Conservation (phyloP, 1,284 basidiomycete species). For the Schizophyllum commune region DNA sequence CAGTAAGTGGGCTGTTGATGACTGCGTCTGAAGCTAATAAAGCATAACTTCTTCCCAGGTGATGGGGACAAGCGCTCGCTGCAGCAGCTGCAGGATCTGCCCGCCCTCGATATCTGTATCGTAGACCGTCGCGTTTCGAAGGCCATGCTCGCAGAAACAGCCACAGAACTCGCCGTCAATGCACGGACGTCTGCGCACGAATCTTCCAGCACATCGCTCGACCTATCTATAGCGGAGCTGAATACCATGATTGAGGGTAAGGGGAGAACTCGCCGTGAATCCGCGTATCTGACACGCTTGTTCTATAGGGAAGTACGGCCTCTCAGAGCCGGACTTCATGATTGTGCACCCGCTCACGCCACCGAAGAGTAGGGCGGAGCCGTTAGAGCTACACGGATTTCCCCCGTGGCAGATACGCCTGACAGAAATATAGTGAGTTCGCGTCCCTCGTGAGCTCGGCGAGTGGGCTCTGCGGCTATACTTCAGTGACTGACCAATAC, state of each 20-base stretch:
- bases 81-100: slow-evolving; percentile 5
- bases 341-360: slow-evolving; percentile 54
- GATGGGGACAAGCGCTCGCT: neutral
- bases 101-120: slow-evolving; percentile 32
- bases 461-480: neutral
- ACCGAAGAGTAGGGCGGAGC: slow-evolving; percentile 26
- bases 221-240: slow-evolving; percentile 37
- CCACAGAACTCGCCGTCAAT: slow-evolving; percentile 28
- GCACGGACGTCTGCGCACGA: slow-evolving; percentile 11
- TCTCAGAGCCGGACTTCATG: slow-evolving; percentile 67
- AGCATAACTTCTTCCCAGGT: neutral
- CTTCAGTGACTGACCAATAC: slow-evolving; percentile 7
- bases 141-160: slow-evolving; percentile 36
- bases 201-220: slow-evolving; percentile 12
- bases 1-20: neutral
- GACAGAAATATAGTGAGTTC: slow-evolving; percentile 66
- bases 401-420: slow-evolving; percentile 75
- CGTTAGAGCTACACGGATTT: slow-evolving; percentile 62
- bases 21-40: neutral
- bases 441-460: slow-evolving; percentile 3
- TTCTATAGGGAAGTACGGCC: slow-evolving; percentile 32
- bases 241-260: slow-evolving; percentile 52
- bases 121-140: slow-evolving; percentile 44
- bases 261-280: slow-evolving; percentile 11
- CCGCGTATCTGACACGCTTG: neutral